These are phyloP conservation scores for Pseudonitzschia delicatissima DNA, from an alignment of 108 stramenopile species.

Conservation along the genomic window DNA sequence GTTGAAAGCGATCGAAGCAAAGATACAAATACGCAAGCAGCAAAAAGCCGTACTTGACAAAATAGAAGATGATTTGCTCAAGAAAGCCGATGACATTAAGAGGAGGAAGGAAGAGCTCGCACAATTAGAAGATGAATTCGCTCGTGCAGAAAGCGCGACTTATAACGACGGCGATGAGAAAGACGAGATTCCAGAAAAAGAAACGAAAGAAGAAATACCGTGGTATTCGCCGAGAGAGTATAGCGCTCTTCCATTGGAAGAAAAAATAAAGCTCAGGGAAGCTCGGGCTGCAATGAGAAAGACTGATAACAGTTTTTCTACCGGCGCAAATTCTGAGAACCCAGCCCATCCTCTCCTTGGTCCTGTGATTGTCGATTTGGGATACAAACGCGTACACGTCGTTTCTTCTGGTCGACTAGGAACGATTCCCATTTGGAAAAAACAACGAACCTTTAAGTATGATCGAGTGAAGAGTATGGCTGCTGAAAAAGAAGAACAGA, in stretches of 20 bases:
- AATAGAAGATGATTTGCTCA: not conserved
- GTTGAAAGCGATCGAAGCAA: not conserved
- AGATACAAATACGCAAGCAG: slow-evolving; percentile 14
- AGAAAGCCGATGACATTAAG: not conserved
- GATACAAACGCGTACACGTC: slow-evolving; percentile 64
- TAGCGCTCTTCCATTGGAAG: slow-evolving; percentile 1
- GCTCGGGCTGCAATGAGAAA: not conserved
- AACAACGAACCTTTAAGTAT: slow-evolving; percentile 67
- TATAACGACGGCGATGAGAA: too few relatives aligned
- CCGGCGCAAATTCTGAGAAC: not conserved
- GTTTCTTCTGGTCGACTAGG: slow-evolving; percentile 40
- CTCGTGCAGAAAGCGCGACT: not conserved
- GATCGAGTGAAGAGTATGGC: slow-evolving; percentile 76
- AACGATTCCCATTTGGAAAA: slow-evolving; percentile 68
- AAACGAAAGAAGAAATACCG: not conserved
- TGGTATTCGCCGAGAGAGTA: slow-evolving; percentile 1
- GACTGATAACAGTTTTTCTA: too few relatives aligned
- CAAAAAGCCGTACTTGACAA: slow-evolving; percentile 2
- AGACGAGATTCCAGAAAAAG: not conserved
- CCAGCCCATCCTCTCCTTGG: slow-evolving; percentile 64
- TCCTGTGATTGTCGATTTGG: slow-evolving; percentile 45
- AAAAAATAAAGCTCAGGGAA: slow-evolving; percentile 5
- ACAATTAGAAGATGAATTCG: not conserved
- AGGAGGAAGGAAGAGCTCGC: slow-evolving; percentile 4
- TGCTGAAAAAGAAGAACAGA: slow-evolving; percentile 53